Base-by-base conservation (phyloP, 192 early-diverging fungal species). In the Glomus cerebriforme region DNA sequence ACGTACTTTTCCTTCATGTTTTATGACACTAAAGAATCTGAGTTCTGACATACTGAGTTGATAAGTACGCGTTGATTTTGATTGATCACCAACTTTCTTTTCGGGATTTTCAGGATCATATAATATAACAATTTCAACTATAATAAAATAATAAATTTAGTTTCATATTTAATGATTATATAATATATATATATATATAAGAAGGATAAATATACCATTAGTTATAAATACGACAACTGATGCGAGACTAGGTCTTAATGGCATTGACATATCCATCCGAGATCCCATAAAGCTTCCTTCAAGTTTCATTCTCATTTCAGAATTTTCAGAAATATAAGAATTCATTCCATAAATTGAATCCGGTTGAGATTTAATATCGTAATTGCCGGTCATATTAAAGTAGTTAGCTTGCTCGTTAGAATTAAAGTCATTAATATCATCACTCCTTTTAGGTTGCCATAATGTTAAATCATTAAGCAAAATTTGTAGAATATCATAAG, bases 11-110 rank as follows among this genome's bases (percentile, higher is more conserved):
- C 84, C 86, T 72, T 85, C 79, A 68, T 90, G 83, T 67, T 88
- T 88, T 17, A 85, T 84, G 0, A 77, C 89, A 31, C 82, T 79
- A 77, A 87, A 88, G 63, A 85, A 86, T 65, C 83, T 80, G 27
- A 87, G 84, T 6, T 90, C 88, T 17, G 79, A 37, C 65, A 85
- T 80, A 24, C 78, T 76, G 15, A 80, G 45, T 24, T 79, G 83
- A 77, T 84, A 84, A 5, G 49, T 49, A 26, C 63, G 60, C 13
- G 15, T 7, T 9, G 74, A 63, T 75, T 59, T 19, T 34, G 59
- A 10, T 24, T 59, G n/a, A 29, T 63, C 24, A 12, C 6, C n/a
- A 15, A 6, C 7, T 45, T 64, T 29, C 66, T 27, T 43, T 12
- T 75, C 73, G 12, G 17, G 24, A 47, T 27, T 43, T 12, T 75